Percentiles rank a stretch among this genome's conserved stretches.
phyloP scores from a whole-genome alignment of 2,329 filamentous ascomycete genomes.

The Chalaropsis thielavioides region DNA sequence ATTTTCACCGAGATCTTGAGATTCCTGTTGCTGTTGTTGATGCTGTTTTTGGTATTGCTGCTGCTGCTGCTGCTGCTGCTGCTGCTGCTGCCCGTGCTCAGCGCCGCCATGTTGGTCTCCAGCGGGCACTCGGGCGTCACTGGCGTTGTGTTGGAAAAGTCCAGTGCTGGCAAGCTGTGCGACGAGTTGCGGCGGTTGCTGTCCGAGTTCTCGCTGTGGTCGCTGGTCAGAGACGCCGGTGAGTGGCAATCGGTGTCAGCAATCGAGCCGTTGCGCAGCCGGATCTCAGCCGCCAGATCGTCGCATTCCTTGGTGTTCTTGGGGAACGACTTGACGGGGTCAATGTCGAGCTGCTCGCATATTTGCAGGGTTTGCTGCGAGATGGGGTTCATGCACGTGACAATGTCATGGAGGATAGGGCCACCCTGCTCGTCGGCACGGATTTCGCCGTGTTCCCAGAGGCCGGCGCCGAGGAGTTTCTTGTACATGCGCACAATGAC shows the following conservation, averaged over 20 bases:
- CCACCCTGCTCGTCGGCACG: conserved; percentile 48
- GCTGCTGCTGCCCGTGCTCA: neutral
- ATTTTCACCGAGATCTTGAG: conserved; percentile 4
- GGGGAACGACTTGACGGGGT: conserved; percentile 11
- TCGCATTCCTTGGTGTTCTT: conserved; percentile 7
- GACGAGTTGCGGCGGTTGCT: neutral
- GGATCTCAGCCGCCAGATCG: conserved; percentile 9
- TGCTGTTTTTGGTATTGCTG: neutral
- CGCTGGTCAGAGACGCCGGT: conserved; percentile 8
- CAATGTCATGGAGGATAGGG: conserved; percentile 51
- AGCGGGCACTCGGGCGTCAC: neutral
- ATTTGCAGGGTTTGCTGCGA: conserved; percentile 14
- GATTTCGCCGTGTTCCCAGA: conserved; percentile 49
- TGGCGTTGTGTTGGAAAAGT: neutral
- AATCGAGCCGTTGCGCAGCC: conserved; percentile 2
- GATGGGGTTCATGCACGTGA: conserved; percentile 21
- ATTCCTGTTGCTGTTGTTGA: neutral
- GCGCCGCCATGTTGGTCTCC: neutral
- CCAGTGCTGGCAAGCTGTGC: neutral
- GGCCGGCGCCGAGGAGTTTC: conserved; percentile 44
- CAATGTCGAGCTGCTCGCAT: conserved; percentile 12
- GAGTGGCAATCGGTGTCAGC: neutral
- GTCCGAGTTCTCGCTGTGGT: conserved; percentile 7
- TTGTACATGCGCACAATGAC: conserved; percentile 51
- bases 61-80: neutral